These are phyloP conservation scores for Hericium rajendrae DNA, from an alignment of 768 basidiomycete genomes.

Conservation along the genomic window DNA sequence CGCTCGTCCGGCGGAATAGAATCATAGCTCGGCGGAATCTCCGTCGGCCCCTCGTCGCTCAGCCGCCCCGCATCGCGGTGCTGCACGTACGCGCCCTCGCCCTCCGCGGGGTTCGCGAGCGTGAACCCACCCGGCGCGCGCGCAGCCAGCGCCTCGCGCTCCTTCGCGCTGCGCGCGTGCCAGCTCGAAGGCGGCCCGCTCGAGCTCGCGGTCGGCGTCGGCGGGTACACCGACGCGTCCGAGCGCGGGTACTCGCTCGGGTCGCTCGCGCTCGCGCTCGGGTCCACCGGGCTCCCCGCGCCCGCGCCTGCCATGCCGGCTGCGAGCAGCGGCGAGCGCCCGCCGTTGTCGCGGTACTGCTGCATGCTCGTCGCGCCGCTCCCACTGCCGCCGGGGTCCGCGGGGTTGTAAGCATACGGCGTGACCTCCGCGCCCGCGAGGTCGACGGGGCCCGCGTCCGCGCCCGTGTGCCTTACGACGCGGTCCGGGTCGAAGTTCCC, in stretches of 20 bases:
- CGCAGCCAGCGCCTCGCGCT: slow-evolving; percentile 19
- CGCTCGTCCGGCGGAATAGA: slow-evolving; percentile 18
- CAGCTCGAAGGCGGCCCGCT: slow-evolving; percentile 1
- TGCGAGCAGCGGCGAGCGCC: slow-evolving; percentile 12
- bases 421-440: slow-evolving; percentile 11
- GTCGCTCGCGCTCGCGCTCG: neutral
- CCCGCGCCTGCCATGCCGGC: slow-evolving; percentile 13
- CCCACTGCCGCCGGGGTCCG: slow-evolving; percentile 5
- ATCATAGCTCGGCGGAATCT: slow-evolving; percentile 25
- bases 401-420: slow-evolving; percentile 15
- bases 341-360: slow-evolving; percentile 15
- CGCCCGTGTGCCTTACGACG: slow-evolving; percentile 21
- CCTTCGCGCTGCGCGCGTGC: slow-evolving; percentile 15
- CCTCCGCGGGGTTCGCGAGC: slow-evolving; percentile 19
- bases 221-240: slow-evolving; percentile 11
- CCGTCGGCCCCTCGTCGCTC: slow-evolving; percentile 10
- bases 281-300: neutral
- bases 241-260: slow-evolving; percentile 3
- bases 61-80: slow-evolving; percentile 21
- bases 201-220: neutral
- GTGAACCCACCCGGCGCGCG: slow-evolving; percentile 10
- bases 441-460: slow-evolving; percentile 8
- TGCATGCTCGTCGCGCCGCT: slow-evolving; percentile 16
- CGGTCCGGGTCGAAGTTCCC: slow-evolving; percentile 42
- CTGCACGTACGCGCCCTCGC: slow-evolving; percentile 16